phyloP scores from a whole-genome alignment of 2,329 filamentous ascomycete genomes.

The Arthroderma sp. region DNA sequence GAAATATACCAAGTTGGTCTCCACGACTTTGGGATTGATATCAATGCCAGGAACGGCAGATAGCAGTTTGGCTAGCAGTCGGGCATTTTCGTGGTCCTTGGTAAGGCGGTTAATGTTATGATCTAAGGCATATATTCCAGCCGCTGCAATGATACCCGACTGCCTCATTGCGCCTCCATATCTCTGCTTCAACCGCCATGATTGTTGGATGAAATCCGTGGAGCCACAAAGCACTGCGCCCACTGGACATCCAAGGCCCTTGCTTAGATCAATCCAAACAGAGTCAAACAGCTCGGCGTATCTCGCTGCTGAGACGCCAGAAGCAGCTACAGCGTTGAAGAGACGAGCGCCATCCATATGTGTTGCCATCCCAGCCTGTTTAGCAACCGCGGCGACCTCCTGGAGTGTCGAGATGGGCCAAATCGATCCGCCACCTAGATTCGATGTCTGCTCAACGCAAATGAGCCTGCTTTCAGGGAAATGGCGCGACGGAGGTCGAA shows the following conservation, averaged over 20 bases:
- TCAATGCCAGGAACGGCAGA: background rate
- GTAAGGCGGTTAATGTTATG: slow-evolving; percentile 1
- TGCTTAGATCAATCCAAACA: slow-evolving; percentile 60
- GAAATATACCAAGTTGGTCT: slow-evolving; percentile 5
- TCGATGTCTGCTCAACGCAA: slow-evolving; percentile 45
- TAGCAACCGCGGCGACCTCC: slow-evolving; percentile 54
- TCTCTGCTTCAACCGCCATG: slow-evolving; percentile 2
- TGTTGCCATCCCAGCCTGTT: slow-evolving; percentile 47
- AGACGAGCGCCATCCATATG: slow-evolving; percentile 65
- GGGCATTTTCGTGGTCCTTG: slow-evolving; percentile 1
- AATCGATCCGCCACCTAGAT: slow-evolving; percentile 66
- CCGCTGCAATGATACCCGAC: slow-evolving; percentile 4
- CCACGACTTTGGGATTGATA: background rate
- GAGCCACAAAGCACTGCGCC: slow-evolving; percentile 47
- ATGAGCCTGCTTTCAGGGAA: slow-evolving; percentile 21
- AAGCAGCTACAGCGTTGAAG: slow-evolving; percentile 62
- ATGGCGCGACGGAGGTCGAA: slow-evolving; percentile 3
- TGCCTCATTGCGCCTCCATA: slow-evolving; percentile 4
- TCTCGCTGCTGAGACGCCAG: slow-evolving; percentile 49
- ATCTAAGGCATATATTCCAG: slow-evolving; percentile 4
- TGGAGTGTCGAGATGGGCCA: slow-evolving; percentile 57
- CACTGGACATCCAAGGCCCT: slow-evolving; percentile 63
- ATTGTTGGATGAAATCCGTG: background rate
- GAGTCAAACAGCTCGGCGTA: slow-evolving; percentile 56
- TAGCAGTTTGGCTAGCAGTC: background rate